phyloP scores from a whole-genome alignment of 2,329 filamentous ascomycete genomes.

The Arthrobotrys musiformis region DNA sequence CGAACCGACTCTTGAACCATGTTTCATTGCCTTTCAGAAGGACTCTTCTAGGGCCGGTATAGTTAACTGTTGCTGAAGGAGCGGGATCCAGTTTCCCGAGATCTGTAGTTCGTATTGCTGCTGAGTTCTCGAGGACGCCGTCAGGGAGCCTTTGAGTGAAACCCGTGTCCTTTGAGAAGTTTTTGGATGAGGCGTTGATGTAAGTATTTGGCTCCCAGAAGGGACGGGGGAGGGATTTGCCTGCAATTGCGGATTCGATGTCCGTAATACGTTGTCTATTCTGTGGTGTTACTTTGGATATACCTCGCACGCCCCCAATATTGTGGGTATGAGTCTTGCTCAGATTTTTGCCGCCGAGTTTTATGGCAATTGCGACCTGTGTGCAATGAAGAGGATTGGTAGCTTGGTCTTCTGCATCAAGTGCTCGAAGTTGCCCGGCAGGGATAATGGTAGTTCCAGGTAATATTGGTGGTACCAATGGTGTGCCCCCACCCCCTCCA shows the following conservation, averaged over 20 bases:
- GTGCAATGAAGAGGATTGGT: not conserved
- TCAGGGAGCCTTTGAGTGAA: conserved; percentile 18
- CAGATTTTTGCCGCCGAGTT: not conserved
- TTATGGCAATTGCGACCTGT: not conserved
- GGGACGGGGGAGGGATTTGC: conserved; percentile 7
- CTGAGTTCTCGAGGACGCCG: conserved; percentile 12
- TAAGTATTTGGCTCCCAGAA: conserved; percentile 49
- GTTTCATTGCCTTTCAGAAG: conserved; percentile 23
- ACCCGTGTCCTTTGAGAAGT: conserved; percentile 5
- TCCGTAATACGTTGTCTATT: not conserved
- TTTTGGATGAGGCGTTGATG: not conserved
- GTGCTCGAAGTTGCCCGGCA: not conserved
- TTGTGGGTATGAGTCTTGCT: not conserved
- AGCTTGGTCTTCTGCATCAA: not conserved
- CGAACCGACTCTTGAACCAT: conserved; percentile 34
- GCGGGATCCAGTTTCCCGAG: conserved; percentile 13
- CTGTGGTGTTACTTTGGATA: not conserved
- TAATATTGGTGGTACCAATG: too few species aligned
- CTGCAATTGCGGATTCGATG: not conserved
- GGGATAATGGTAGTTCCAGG: too few species aligned
- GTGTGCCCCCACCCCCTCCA: too few species aligned
- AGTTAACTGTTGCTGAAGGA: not conserved
- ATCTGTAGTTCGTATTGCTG: not conserved
- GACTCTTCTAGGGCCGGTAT: conserved; percentile 14
- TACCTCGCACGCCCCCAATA: not conserved